phyloP scores from a whole-genome alignment of 306 rosid species.

The Luffa acutangula region DNA sequence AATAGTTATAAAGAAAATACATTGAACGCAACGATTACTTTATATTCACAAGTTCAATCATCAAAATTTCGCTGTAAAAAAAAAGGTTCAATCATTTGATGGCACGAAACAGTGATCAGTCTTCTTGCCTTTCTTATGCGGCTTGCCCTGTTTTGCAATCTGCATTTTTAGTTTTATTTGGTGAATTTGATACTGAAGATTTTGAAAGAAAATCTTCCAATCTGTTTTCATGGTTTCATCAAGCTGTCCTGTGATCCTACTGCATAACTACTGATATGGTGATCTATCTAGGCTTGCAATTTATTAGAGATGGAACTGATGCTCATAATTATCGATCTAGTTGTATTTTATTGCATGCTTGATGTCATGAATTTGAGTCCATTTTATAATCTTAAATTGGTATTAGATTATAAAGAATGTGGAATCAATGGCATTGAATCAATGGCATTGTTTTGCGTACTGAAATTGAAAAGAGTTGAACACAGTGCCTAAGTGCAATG shows the following conservation, averaged over 20 bases:
- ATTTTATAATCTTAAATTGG: not conserved
- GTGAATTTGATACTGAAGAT: not conserved
- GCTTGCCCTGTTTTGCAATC: not conserved
- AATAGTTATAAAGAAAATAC: not conserved
- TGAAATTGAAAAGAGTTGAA: not conserved
- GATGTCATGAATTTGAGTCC: not conserved
- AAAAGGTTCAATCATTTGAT: not conserved
- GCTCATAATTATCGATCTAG: not conserved
- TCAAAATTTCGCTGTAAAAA: not conserved
- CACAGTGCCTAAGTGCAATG: not conserved
- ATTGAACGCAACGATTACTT: not conserved
- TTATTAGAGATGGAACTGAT: not conserved
- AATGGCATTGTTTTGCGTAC: not conserved
- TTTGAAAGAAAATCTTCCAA: not conserved
- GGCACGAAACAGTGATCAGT: not conserved
- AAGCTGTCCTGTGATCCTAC: not conserved
- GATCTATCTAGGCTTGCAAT: not conserved
- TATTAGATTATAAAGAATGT: not conserved
- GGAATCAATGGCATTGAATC: not conserved
- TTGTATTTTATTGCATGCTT: not conserved
- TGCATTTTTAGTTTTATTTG: not conserved
- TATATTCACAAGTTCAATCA: not conserved
- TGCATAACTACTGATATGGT: not conserved
- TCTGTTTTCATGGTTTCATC: not conserved
- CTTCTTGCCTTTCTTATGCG: not conserved